Conservation (phyloP, 192 early-diverging fungal species). For the Coemansia sp. region DNA sequence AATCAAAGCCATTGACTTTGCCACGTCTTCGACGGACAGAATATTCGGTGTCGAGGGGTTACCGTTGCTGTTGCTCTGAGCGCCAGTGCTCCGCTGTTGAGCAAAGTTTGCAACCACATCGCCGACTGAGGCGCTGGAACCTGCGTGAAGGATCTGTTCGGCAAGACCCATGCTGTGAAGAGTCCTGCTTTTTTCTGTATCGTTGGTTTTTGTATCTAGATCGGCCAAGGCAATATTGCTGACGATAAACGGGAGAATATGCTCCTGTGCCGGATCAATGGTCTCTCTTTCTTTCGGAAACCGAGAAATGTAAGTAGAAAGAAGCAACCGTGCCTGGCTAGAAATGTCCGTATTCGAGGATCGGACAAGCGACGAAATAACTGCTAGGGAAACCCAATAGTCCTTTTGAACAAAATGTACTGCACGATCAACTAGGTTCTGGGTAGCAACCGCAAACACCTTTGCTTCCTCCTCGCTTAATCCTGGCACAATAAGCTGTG, state of each 20-base stretch:
- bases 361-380: constrained; percentile 24
- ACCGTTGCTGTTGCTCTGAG: constrained; percentile 8
- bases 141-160: constrained; percentile 40
- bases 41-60: neutral
- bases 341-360: constrained; percentile 14
- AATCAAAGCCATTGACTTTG: constrained; percentile 39
- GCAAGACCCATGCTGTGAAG: constrained; percentile 42
- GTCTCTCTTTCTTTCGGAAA: constrained; percentile 31
- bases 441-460: neutral
- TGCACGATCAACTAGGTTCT: constrained; percentile 13
- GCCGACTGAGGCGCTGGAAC: constrained; percentile 25
- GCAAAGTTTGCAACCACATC: constrained; percentile 33
- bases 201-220: constrained; percentile 2
- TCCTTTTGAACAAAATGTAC: constrained; percentile 22
- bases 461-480: neutral
- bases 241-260: constrained; percentile 22
- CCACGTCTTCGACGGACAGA: constrained; percentile 34
- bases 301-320: constrained; percentile 29
- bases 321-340: constrained; percentile 21
- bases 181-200: neutral
- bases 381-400: constrained; percentile 42
- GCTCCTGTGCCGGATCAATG: constrained; percentile 12
- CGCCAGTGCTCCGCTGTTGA: constrained; percentile 15
- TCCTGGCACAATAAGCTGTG: neutral
- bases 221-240: constrained; percentile 24